Percentiles rank a stretch among this genome's conserved stretches.
Conservation (phyloP, 1,139 yeast species). For the Yamadazyma pseudoaaseri region DNA sequence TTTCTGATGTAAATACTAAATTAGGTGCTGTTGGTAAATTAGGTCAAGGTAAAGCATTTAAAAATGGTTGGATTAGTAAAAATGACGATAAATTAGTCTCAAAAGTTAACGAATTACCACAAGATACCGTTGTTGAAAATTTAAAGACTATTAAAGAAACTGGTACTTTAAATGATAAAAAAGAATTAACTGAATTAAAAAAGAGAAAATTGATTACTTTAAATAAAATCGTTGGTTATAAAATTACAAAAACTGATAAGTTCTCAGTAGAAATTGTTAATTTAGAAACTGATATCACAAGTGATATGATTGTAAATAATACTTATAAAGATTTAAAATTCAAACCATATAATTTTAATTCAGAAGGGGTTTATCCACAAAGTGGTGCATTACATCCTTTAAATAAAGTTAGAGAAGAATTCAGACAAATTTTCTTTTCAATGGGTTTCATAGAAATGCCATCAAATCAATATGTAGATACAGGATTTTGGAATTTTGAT, state of each 20-base stretch:
- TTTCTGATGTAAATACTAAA: constrained; percentile 73
- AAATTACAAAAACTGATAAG: constrained; percentile 75
- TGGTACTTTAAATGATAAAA: constrained; percentile 59
- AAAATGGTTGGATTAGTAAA: constrained; percentile 93
- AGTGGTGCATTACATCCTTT: constrained; percentile 97
- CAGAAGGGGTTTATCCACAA: constrained; percentile 84
- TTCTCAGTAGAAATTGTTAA: constrained; percentile 79
- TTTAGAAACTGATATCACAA: constrained; percentile 89
- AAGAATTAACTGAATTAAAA: constrained; percentile 80
- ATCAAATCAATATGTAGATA: constrained; percentile 93
- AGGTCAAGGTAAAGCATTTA: constrained; percentile 98
- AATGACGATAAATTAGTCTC: constrained; percentile 78
- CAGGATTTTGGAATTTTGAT: constrained; percentile 99
- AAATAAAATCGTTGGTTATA: constrained; percentile 74
- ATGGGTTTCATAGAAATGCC: constrained; percentile 99
- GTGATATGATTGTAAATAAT: constrained; percentile 82
- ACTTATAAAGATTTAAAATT: constrained; percentile 82
- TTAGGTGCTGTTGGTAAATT: constrained; percentile 83
- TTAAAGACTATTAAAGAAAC: constrained; percentile 57
- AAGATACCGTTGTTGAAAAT: constrained; percentile 66
- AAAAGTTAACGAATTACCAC: constrained; percentile 50
- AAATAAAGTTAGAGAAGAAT: constrained; percentile 94
- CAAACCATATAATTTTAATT: constrained; percentile 93
- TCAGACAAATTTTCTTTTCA: constrained; percentile 94
- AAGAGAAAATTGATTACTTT: constrained; percentile 84